These are phyloP conservation scores for Gynochthodes officinalis DNA, from an alignment of 257 asterid genomes.

Conservation along the genomic window DNA sequence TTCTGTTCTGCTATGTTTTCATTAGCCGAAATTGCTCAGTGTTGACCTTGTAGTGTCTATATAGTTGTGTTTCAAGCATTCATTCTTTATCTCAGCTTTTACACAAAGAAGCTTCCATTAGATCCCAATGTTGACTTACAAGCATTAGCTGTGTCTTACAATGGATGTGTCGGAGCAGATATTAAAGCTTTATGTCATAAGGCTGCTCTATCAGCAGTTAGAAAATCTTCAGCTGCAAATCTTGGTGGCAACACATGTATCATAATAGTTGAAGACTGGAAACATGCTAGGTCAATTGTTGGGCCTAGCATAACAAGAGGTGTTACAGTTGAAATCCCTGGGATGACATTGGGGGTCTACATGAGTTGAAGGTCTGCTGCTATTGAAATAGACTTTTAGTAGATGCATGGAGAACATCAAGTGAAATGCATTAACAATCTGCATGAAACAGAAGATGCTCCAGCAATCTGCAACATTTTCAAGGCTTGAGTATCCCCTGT, in stretches of 20 bases:
- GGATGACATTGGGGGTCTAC: slow-evolving; percentile 93
- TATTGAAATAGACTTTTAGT: background rate
- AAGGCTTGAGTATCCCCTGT: slow-evolving; percentile 71
- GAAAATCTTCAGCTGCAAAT: slow-evolving; percentile 38
- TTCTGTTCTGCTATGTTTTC: background rate
- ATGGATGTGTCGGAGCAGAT: slow-evolving; percentile 97
- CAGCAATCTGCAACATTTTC: slow-evolving; percentile 70
- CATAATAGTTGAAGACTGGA: slow-evolving; percentile 64
- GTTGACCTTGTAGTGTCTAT: background rate
- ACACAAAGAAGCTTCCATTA: slow-evolving; percentile 67
- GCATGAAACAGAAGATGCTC: slow-evolving; percentile 78
- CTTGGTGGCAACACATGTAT: slow-evolving; percentile 25
- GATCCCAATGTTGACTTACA: slow-evolving; percentile 56
- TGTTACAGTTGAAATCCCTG: slow-evolving; percentile 88
- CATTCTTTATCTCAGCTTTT: slow-evolving; percentile 78
- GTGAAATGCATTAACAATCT: slow-evolving; percentile 21
- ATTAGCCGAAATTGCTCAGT: background rate
- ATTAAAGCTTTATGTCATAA: slow-evolving; percentile 92
- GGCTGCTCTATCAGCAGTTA: slow-evolving; percentile 61
- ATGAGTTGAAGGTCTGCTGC: slow-evolving; percentile 69
- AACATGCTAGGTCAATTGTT: slow-evolving; percentile 69
- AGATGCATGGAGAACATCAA: slow-evolving; percentile 7
- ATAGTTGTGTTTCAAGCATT: background rate
- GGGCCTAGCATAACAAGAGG: slow-evolving; percentile 97
- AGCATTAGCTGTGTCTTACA: slow-evolving; percentile 77